Base-by-base conservation (phyloP, 352 stramenopile genomes). In the Phytophthora brassicae region DNA sequence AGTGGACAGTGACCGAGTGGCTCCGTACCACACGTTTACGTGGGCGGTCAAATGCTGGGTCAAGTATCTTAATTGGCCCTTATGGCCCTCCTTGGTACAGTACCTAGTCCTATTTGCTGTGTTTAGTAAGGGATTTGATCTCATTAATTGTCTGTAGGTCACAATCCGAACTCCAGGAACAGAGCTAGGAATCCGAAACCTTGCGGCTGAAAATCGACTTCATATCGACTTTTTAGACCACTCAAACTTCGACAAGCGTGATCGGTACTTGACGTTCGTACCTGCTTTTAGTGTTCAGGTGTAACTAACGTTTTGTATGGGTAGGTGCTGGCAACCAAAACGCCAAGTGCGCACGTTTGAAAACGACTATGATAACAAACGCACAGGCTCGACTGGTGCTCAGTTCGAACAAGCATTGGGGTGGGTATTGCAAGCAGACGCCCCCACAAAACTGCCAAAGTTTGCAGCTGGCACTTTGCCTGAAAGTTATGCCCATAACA, bases 21-120 rank as follows among this genome's bases (percentile, higher is more conserved):
- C 81, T 8, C 84, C 84, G 7, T 91, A 81, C 60, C 76, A 93
- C 50, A 89, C 81, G 28, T 93, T 84, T 54, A 93, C 84, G 44
- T 90, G 73, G 80, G 59, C 68, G 7, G 81, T 91, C 60, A 91
- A 91, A 56, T 89, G 81, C 55, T 93, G 84, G 84, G 80, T 84
- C 44, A 90, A 88, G 53, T 93, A 89, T 60, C 68, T 79, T 14
- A 93, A 93, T 48, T 93, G 81, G 80, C 84, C 81, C 1, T 66
- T 76, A 43, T 93, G 84, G 84, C 81, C 84, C 3, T 83, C 80
- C 4, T 19, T 93, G 24, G 84, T 93, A 45, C 2, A 52, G 51
- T 14, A 20, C n/a, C n/a, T n/a, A n/a, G n/a, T n/a, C n/a, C 31
- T 35, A 42, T 20, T 26, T 14, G 22, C 12, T 16, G 20, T 22